A percentile compares a stretch with the other conserved stretches of the same genome.
These are phyloP conservation scores for Ananas comosus DNA, from an alignment of 176 grass and related monocot genomes.

Conservation along the genomic window DNA sequence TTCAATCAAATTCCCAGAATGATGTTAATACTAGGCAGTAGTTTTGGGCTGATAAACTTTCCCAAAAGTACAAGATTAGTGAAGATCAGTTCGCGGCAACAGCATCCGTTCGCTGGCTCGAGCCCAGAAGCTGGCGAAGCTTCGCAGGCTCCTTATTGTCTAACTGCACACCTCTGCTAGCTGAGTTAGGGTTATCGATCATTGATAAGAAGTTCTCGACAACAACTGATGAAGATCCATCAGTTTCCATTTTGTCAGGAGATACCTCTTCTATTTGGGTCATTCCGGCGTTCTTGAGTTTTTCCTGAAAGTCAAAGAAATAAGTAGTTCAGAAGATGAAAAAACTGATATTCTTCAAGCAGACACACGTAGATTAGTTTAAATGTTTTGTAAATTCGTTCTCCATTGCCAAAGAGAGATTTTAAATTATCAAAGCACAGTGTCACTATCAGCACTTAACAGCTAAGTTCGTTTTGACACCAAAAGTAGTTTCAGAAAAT, in stretches of 20 bases:
- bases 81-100: constrained; percentile 14
- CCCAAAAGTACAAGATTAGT: constrained; percentile 4
- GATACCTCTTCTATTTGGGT: not conserved
- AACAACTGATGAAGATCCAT: constrained; percentile 9
- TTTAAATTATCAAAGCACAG: too few species aligned
- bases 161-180: not conserved
- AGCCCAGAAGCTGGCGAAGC: constrained; percentile 20
- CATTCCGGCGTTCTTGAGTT: constrained; percentile 5
- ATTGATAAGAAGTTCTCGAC: constrained; percentile 23
- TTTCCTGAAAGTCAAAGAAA: constrained; percentile 4
- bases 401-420: too few species aligned
- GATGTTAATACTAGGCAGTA: not conserved
- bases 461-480: too few species aligned
- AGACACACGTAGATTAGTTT: not conserved
- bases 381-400: too few species aligned
- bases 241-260: constrained; percentile 4
- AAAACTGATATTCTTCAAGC: not conserved
- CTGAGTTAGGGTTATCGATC: constrained; percentile 10
- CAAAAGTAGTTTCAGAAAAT: too few species aligned
- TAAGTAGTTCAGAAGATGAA: not conserved
- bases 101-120: constrained; percentile 15
- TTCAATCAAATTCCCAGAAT: not conserved
- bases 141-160: not conserved
- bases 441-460: too few species aligned
- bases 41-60: constrained; percentile 5